These are phyloP conservation scores for Pseudogymnoascus sp. DNA, from an alignment of 2,329 filamentous ascomycete species.

Conservation along the genomic window DNA sequence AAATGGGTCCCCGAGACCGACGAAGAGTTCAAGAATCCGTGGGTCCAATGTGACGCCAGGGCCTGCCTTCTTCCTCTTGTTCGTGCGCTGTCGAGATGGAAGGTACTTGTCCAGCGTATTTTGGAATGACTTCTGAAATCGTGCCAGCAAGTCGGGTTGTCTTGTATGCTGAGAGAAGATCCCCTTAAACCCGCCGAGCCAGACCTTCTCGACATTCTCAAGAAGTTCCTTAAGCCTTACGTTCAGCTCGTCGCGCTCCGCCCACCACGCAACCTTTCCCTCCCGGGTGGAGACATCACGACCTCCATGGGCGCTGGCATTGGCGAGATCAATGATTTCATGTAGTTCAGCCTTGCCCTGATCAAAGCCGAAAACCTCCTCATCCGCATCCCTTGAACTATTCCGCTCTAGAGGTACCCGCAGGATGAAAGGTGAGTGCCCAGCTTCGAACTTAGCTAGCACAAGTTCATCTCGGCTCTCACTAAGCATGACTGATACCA, in stretches of 20 bases:
- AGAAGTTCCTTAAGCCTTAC: conserved; percentile 68
- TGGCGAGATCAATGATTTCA: conserved; percentile 74
- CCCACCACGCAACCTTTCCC: conserved; percentile 82
- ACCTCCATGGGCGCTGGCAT: conserved; percentile 70
- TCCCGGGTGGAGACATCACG: conserved; percentile 66
- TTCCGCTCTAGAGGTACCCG: conserved; percentile 79
- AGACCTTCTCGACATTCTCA: conserved; percentile 80
- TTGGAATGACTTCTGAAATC: conserved; percentile 72
- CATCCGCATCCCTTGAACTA: conserved; percentile 69
- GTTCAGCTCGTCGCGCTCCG: conserved; percentile 73
- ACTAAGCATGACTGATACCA: conserved; percentile 76
- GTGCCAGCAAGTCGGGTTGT: conserved; percentile 56
- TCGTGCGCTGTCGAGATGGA: conserved; percentile 65
- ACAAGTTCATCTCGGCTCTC: conserved; percentile 78
- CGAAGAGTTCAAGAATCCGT: conserved; percentile 76
- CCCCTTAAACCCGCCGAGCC: conserved; percentile 90
- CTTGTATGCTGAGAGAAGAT: conserved; percentile 74
- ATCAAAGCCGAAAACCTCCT: conserved; percentile 75
- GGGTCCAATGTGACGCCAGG: conserved; percentile 46
- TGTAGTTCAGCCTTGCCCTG: conserved; percentile 71
- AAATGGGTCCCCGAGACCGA: conserved; percentile 70
- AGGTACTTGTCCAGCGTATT: conserved; percentile 75
- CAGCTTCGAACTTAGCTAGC: conserved; percentile 74
- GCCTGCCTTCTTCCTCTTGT: conserved; percentile 43
- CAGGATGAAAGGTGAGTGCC: conserved; percentile 73